phyloP scores from a whole-genome alignment of 139 green algal species.

The Chara braunii region DNA sequence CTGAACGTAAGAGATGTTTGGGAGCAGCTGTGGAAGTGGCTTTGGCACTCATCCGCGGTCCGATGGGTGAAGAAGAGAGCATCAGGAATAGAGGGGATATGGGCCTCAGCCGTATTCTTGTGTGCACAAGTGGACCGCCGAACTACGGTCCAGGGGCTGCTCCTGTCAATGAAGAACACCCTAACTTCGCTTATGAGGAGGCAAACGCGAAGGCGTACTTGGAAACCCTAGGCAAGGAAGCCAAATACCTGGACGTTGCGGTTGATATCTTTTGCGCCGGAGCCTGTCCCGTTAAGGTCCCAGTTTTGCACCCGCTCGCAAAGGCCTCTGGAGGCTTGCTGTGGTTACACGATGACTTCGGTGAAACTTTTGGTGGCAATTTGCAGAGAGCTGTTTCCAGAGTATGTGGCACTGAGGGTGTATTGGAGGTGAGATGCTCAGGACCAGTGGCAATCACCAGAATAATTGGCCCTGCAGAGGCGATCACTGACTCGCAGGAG shows the following conservation, averaged over 20 bases:
- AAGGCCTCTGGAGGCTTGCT: conserved; percentile 36
- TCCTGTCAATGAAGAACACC: neutral
- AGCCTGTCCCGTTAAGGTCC: conserved; percentile 29
- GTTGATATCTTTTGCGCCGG: conserved; percentile 47
- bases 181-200: conserved; percentile 12
- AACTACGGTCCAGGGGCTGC: conserved; percentile 34
- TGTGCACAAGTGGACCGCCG: conserved; percentile 22
- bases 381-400: conserved; percentile 25
- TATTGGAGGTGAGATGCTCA: conserved; percentile 41
- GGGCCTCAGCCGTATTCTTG: conserved; percentile 25
- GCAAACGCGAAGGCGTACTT: conserved; percentile 19
- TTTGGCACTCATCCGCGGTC: conserved; percentile 32
- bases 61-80: conserved; percentile 15
- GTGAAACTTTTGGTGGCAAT: conserved; percentile 18
- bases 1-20: conserved; percentile 24
- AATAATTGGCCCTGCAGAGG: conserved; percentile 37
- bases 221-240: conserved; percentile 13
- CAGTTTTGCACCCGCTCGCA: conserved; percentile 32
- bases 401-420: conserved; percentile 18
- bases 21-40: conserved; percentile 40
- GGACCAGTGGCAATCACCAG: conserved; percentile 30
- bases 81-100: neutral
- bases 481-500: conserved; percentile 8
- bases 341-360: conserved; percentile 43
- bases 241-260: conserved; percentile 24